Conservation (phyloP, 306 rosid species). For the Sicyos baderoa region DNA sequence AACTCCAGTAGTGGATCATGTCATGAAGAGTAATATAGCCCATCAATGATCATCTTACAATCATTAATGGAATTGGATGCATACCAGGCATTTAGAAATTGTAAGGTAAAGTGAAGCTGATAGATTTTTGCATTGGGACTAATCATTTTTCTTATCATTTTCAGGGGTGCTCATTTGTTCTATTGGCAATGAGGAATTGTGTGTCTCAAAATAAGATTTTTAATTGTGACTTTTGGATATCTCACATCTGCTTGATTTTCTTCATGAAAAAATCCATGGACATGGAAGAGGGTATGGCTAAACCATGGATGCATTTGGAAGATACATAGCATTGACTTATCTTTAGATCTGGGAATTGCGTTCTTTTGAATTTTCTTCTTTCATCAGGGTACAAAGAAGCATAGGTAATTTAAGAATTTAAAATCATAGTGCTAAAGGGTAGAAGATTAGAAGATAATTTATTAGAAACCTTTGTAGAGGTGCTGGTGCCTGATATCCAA, state of each 20-base stretch:
- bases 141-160: slow-evolving; percentile 8
- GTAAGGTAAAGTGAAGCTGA: neutral
- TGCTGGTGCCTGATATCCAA: slow-evolving; percentile 8
- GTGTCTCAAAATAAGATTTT: slow-evolving; percentile 40
- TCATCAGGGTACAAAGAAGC: slow-evolving; percentile 3
- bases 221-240: slow-evolving; percentile 32
- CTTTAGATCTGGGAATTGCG: slow-evolving; percentile 21
- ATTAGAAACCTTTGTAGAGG: slow-evolving; percentile 22
- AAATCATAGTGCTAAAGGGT: neutral
- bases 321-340: slow-evolving; percentile 43
- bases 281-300: slow-evolving; percentile 34
- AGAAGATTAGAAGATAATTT: neutral
- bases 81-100: slow-evolving; percentile 1
- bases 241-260: slow-evolving; percentile 28
- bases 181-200: slow-evolving; percentile 33
- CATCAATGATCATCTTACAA: neutral
- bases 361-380: neutral
- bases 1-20: neutral
- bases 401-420: slow-evolving; percentile 6
- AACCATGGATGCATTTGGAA: slow-evolving; percentile 42
- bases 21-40: neutral
- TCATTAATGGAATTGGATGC: neutral
- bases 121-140: slow-evolving; percentile 28
- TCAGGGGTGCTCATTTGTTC: slow-evolving; percentile 41
- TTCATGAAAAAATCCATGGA: slow-evolving; percentile 29